Evolutionary conservation across 805 yeast genomes (phyloP), one percentile per base, ranked within the genome.

Genomic region (Cyberlindnera maritima): DNA sequence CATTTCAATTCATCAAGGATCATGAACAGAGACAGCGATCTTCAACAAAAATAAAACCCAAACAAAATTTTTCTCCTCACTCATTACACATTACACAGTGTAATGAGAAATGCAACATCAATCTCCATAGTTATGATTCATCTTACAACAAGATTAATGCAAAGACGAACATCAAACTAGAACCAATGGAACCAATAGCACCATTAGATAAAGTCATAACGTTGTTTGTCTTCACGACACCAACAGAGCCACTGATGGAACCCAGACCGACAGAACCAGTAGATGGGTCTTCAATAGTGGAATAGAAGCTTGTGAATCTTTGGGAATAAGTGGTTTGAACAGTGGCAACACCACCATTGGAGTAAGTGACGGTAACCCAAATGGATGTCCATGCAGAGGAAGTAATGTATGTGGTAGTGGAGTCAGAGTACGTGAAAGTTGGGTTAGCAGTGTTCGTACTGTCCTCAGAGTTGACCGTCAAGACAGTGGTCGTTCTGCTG

Each of bases 181-280:
- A 49, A n/a, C 54, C 50, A 11, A 54, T 6, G 3, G 47, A 25
- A 14, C 51, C 46, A 18, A 9, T 37, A 25, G 44, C 53, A 20
- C 46, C 52, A 33, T 50, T 50, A 21, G 52, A 37, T 17, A 54
- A 14, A 1, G 87, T 80, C 10, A 66, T 54, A 31, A 56, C 58
- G 34, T 64, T 53, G 56, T 79, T 76, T 1, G 76, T 59, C 59
- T 80, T 76, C 3, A 79, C 65, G 2, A 69, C 64, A 4, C 97
- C 98, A 12, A 88, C 80, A 0, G 74, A 64, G 2, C 96, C 96
- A 5, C 74, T 56, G 18, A 84, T 58, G 3, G 88, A 68, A 1
- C 98, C 98, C 43, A 92, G 62, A 0, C 97, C 97, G 41, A 90
- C 73, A 4, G 77, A 61, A 1, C 97, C 99, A 0, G 81, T 56